phyloP scores from a whole-genome alignment of 768 basidiomycete genomes.

The Macrolepiota albuminosa region DNA sequence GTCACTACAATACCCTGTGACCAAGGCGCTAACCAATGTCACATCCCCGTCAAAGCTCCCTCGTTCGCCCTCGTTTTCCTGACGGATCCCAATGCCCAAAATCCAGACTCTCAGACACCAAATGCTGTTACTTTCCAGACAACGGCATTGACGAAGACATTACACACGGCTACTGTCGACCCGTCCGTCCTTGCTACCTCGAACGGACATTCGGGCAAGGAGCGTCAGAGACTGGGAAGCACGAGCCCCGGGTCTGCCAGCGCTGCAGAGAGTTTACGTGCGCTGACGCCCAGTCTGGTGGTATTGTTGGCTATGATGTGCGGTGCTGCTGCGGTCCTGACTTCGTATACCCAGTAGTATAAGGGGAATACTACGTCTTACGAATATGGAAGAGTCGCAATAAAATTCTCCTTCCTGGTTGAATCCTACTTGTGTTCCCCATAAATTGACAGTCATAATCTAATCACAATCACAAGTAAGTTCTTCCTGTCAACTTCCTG shows the following conservation, averaged over 20 bases:
- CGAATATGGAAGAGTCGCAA: neutral
- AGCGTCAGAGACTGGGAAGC: slow-evolving; percentile 19
- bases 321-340: slow-evolving; percentile 1
- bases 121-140: slow-evolving; percentile 46
- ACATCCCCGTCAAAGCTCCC: slow-evolving; percentile 62
- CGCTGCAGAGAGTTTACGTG: slow-evolving; percentile 10
- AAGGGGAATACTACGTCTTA: neutral
- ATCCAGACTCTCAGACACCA: slow-evolving; percentile 24
- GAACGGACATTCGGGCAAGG: slow-evolving; percentile 33
- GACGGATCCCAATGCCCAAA: slow-evolving; percentile 26
- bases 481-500: neutral
- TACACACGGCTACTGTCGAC: slow-evolving; percentile 51
- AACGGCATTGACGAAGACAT: slow-evolving; percentile 47
- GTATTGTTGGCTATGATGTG: neutral
- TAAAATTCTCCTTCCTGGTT: neutral
- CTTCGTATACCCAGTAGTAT: neutral
- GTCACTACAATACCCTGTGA: slow-evolving; percentile 62
- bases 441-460: neutral
- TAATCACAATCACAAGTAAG: neutral
- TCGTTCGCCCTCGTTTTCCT: slow-evolving; percentile 76
- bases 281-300: slow-evolving; percentile 6
- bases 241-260: slow-evolving; percentile 25
- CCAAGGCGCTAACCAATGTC: slow-evolving; percentile 45
- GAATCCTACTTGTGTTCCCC: neutral
- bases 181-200: slow-evolving; percentile 48